Base-by-base conservation (phyloP, 108 stramenopile genomes). In the Chaetoceros tenuissimus region DNA sequence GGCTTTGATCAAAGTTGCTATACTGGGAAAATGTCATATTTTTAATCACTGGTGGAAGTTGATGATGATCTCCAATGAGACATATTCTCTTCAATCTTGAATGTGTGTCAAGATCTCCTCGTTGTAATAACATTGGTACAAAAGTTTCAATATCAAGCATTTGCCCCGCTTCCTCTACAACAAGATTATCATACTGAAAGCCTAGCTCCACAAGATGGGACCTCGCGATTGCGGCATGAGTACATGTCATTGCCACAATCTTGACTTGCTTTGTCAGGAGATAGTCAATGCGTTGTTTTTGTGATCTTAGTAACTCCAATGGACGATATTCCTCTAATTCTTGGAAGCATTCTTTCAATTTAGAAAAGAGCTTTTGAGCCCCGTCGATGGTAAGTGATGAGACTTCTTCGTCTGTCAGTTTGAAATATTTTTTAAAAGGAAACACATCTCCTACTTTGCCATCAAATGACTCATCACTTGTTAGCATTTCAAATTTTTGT, bases 161-260 rank as follows among this genome's bases (percentile, higher is more conserved):
- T 64, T 99, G 98, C 26, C 34, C 98, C 28, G 95, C 92, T 63
- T 99, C 98, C 66, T 99, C 98, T 84, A 99, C 88, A n/a, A 99
- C 76, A 44, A 99, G 53, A 57, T 82, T 95, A 77, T 99, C 98
- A 59, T 96, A 99, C 56, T 95, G 87, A 74, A 98, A 99, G 3
- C 89, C 93, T 46, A 97, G 54, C 48, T 94, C 72, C 24, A 97
- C 73, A 47, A 99, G 73, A 44, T 84, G 89, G n/a, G 80, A 65
- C 24, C 98, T 67, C 1, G 82, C 92, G 59, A 98, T 89, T 0
- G 97, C 97, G n/a, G 98, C 98, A 71, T 99, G 98, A 30, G 96
- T 99, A 57, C 95, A 97, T 8, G 98, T 99, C 95, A 97, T 96
- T 34, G 97, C 97, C 20, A 98, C 95, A 48, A 99, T 84, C 30